phyloP scores from a whole-genome alignment of 495 filamentous ascomycete genomes.

The Parathielavia hyrcaniae region DNA sequence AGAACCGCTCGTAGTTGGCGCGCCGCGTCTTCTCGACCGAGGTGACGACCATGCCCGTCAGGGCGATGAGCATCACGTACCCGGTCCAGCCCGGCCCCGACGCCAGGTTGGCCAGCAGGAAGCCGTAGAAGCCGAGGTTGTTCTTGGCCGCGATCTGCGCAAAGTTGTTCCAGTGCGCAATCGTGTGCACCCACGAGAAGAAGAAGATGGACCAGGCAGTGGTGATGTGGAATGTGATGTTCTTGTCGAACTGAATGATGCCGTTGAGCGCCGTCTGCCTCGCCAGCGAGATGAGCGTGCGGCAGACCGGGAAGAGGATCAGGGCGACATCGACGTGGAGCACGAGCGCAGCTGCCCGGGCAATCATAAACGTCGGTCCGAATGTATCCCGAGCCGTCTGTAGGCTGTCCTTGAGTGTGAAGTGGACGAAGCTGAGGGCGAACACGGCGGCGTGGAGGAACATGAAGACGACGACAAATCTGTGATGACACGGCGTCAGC shows the following conservation, averaged over 20 bases:
- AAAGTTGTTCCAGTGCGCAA: conserved; percentile 76
- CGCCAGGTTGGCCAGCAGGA: conserved; percentile 59
- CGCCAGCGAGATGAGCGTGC: conserved; percentile 67
- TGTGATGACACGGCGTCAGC: conserved; percentile 25
- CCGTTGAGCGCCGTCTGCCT: conserved; percentile 70
- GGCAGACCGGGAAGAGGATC: conserved; percentile 72
- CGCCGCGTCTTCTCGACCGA: conserved; percentile 62
- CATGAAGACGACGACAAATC: conserved; percentile 65
- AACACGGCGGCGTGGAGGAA: conserved; percentile 62
- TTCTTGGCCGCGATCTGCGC: conserved; percentile 65
- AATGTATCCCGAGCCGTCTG: conserved; percentile 55
- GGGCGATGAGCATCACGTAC: conserved; percentile 64
- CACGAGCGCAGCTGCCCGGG: conserved; percentile 60
- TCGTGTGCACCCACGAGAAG: conserved; percentile 74
- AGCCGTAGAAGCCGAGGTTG: conserved; percentile 65
- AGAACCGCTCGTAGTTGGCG: conserved; percentile 72
- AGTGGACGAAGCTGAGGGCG: conserved; percentile 69
- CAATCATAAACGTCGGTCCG: conserved; percentile 64
- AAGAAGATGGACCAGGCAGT: conserved; percentile 76
- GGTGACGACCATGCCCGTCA: conserved; percentile 63
- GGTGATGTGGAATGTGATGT: conserved; percentile 75
- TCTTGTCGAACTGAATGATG: conserved; percentile 75
- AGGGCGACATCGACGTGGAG: conserved; percentile 71
- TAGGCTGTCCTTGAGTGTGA: conserved; percentile 64
- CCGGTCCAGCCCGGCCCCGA: conserved; percentile 75